Percentiles rank a stretch among this genome's conserved stretches.
phyloP scores from a whole-genome alignment of 495 filamentous ascomycete genomes.

The Xylaria flabelliformis region DNA sequence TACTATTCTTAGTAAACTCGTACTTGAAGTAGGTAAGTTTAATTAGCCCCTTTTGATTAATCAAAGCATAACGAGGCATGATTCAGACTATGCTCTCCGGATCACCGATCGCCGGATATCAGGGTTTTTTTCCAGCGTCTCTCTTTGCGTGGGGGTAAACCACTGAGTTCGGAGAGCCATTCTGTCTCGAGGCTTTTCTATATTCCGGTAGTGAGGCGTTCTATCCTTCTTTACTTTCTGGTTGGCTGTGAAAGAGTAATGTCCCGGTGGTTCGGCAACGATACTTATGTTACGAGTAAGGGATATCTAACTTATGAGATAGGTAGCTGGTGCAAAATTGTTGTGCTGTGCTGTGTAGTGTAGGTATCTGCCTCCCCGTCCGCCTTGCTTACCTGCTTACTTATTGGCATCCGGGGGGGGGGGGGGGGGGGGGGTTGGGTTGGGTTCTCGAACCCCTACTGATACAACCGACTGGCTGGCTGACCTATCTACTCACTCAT shows the following conservation, averaged over 20 bases:
- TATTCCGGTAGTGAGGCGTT: neutral
- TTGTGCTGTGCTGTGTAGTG: neutral
- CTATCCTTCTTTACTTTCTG: neutral
- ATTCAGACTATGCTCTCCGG: neutral
- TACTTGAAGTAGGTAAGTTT: neutral
- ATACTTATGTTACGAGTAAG: neutral
- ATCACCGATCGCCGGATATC: neutral
- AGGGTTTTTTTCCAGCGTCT: neutral
- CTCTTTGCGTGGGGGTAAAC: neutral
- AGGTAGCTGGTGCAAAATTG: neutral
- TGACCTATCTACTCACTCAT: neutral
- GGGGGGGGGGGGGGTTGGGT: too few relatives aligned
- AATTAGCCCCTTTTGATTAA: neutral
- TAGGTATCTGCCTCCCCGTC: neutral
- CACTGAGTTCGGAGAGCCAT: neutral
- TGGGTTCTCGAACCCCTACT: slow-evolving; percentile 8
- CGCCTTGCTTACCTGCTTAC: slow-evolving; percentile 8
- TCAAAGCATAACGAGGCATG: neutral
- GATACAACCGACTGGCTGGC: neutral
- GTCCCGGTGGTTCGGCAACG: neutral
- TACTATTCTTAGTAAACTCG: neutral
- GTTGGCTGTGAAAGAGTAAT: neutral
- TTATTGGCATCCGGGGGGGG: too few relatives aligned
- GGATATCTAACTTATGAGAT: neutral
- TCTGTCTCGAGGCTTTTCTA: neutral